A percentile compares a stretch with the other conserved stretches of the same genome.
Evolutionary conservation across 495 filamentous ascomycete genomes (phyloP).

Genomic region (Penicillium ucsense): DNA sequence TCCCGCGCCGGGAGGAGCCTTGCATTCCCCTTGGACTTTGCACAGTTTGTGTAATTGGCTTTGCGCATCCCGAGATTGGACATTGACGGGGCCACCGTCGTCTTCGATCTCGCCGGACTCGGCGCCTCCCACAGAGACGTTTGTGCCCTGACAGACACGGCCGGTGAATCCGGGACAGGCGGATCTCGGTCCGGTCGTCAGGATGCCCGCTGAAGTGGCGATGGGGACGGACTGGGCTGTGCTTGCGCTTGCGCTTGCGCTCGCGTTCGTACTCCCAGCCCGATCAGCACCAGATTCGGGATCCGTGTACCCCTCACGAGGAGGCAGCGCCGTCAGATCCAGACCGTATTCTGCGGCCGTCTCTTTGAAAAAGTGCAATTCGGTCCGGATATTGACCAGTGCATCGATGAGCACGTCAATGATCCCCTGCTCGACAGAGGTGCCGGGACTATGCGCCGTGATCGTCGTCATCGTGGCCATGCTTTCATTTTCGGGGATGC

Average conservation of each 20-base stretch:
- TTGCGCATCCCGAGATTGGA: not conserved
- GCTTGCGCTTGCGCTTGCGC: not conserved
- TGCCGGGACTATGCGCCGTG: constrained; percentile 5
- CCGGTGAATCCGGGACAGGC: constrained; percentile 13
- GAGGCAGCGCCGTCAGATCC: constrained; percentile 34
- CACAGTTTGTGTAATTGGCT: constrained; percentile 5
- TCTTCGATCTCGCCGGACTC: not conserved
- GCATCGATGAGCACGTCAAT: constrained; percentile 53
- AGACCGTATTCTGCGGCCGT: constrained; percentile 53
- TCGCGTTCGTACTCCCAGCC: no score
- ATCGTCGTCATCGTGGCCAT: constrained; percentile 11
- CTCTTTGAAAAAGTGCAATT: constrained; percentile 60
- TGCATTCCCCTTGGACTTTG: constrained; percentile 14
- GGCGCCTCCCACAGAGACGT: not conserved
- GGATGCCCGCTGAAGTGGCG: constrained; percentile 11
- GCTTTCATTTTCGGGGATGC: constrained; percentile 34
- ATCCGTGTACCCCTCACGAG: constrained; percentile 7
- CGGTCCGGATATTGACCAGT: constrained; percentile 54
- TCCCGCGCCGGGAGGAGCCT: constrained; percentile 10
- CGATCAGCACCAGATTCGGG: no score
- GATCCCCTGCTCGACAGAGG: constrained; percentile 32
- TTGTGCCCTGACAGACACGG: not conserved
- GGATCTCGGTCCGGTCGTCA: constrained; percentile 10
- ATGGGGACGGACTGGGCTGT: constrained; percentile 6
- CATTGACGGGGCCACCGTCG: not conserved